Conservation (phyloP, 2,329 filamentous ascomycete species). For the Malbranchea cinnamomea region DNA sequence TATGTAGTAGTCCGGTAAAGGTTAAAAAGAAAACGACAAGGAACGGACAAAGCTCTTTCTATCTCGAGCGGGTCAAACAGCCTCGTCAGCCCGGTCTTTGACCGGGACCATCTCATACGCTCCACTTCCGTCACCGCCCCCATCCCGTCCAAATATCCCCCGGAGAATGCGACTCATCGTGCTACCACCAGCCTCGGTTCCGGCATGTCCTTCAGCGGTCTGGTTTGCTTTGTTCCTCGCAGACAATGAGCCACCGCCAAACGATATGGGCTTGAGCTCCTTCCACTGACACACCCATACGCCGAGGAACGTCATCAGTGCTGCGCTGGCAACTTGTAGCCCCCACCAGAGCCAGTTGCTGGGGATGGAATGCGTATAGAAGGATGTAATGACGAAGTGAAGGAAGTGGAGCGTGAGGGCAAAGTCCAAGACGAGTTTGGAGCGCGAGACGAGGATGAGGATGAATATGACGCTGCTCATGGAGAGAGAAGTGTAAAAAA, state of each 20-base stretch:
- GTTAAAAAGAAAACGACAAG: constrained; percentile 3
- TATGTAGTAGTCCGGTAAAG: too few species aligned
- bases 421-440: constrained; percentile 91
- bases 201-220: constrained; percentile 35
- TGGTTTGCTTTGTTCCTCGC: constrained; percentile 24
- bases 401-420: constrained; percentile 75
- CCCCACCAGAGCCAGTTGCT: constrained; percentile 77
- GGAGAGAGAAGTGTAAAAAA: not conserved
- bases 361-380: constrained; percentile 67
- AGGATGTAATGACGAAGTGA: constrained; percentile 59
- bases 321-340: constrained; percentile 45
- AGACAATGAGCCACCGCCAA: constrained; percentile 43
- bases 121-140: constrained; percentile 15
- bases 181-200: constrained; percentile 8
- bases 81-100: constrained; percentile 34
- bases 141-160: too few species aligned
- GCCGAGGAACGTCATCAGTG: constrained; percentile 54
- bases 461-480: constrained; percentile 60
- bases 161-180: too few species aligned
- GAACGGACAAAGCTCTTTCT: constrained; percentile 1
- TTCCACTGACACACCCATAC: constrained; percentile 87
- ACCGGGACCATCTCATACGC: constrained; percentile 52
- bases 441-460: constrained; percentile 68
- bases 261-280: constrained; percentile 76
- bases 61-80: too few species aligned